phyloP scores from a whole-genome alignment of 192 early-diverging fungal genomes.

The Rhizoclosmatium globosum region DNA sequence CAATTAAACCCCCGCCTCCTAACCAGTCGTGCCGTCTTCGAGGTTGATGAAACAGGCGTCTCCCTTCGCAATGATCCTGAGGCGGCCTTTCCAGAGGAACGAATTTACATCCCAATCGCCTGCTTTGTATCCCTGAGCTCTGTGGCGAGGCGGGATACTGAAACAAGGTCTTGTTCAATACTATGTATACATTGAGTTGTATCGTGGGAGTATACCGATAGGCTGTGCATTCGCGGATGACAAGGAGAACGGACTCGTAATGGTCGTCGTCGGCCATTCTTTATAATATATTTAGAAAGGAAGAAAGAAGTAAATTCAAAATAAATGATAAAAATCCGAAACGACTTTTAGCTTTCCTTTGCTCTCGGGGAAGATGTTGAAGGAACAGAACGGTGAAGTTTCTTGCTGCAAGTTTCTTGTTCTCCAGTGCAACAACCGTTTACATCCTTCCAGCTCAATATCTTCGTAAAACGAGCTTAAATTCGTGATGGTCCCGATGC shows the following conservation, averaged over 20 bases:
- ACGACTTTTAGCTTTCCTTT: no score
- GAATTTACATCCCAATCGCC: conserved; percentile 83
- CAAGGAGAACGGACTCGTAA: conserved; percentile 81
- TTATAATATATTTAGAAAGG: no score
- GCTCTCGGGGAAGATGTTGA: no score
- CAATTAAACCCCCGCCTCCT: neutral
- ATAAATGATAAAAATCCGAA: no score
- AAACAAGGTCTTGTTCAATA: conserved; percentile 3
- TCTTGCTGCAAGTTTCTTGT: no score
- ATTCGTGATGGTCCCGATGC: no score
- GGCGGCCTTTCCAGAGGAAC: conserved; percentile 81
- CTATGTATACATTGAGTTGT: neutral
- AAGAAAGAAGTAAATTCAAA: no score
- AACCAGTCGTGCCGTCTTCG: conserved; percentile 55
- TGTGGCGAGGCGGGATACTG: conserved; percentile 75
- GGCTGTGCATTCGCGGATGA: conserved; percentile 79
- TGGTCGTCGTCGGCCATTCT: conserved; percentile 47
- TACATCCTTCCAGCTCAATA: no score
- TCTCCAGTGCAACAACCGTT: no score
- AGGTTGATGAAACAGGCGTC: conserved; percentile 76
- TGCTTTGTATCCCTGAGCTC: conserved; percentile 74
- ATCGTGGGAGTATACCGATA: conserved; percentile 46
- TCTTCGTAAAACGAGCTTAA: no score
- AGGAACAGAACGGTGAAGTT: no score
- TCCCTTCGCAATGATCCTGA: conserved; percentile 74